Base-by-base conservation (phyloP, 2,329 filamentous ascomycete genomes). In the Waltergamsia citrina region DNA sequence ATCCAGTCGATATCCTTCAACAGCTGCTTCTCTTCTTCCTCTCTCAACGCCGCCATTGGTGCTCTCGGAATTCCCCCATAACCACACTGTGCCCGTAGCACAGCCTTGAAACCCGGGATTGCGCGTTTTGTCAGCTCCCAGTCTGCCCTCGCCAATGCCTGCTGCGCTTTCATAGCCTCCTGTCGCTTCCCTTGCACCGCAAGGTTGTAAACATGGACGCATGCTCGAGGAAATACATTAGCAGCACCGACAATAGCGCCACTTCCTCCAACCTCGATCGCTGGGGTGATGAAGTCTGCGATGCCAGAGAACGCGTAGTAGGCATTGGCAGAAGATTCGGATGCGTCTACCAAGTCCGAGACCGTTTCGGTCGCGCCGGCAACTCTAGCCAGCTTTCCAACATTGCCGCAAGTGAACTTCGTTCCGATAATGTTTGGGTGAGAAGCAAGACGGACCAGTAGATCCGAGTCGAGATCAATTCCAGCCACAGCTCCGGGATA, bases 361-460 rank as follows among this genome's bases (percentile, higher is more conserved):
- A 40, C 40, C 3, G 40, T 32, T 5, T 37, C 30, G 2, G 41
- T 43, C 4, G 32, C 38, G 60, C 56, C 51, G 69, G 57, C 50
- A 77, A 54, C 7, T 60, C 73, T 40, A 63, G 64, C 58, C 75
- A 80, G 37, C 71, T 77, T 37, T 66, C 74, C 35, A 70, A 69
- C 45, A 77, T 69, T 21, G 69, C 75, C 34, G 68, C 71, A 48
- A 6, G 43, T 48, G 20, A 48, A 36, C 43, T 76, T 67, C 34
- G 77, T 78, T 23, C 71, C 71, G 7, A 67, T 65, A 68, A 74
- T 79, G 51, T 80, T 76, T 20, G 71, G 74, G 32, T 68, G 60
- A 4, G 73, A 71, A 20, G 78, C 63, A 20, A 76, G 53, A 19
- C 36, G 27, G 18, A 38, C 30, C 6, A 47, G 33, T 10, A 40